These are phyloP conservation scores for Arthromyces matolae DNA, from an alignment of 768 basidiomycete species.

Conservation along the genomic window DNA sequence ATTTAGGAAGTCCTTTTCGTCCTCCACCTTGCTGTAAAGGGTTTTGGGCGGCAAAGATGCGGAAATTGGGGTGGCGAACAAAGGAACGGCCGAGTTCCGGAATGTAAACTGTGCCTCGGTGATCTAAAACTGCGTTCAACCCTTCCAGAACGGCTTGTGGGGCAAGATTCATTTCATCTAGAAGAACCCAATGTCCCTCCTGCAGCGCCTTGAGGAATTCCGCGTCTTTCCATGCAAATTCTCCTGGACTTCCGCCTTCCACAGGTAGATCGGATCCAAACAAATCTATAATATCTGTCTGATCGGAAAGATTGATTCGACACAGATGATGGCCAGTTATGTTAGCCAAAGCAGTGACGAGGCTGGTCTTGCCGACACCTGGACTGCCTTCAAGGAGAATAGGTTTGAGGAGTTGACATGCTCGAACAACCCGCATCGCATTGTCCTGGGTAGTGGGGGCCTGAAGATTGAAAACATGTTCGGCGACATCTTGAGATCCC, in stretches of 20 bases:
- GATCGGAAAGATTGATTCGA: conserved; percentile 96
- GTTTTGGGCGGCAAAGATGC: conserved; percentile 97
- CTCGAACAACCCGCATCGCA: conserved; percentile 82
- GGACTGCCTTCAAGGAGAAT: conserved; percentile 96
- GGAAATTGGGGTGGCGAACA: conserved; percentile 85
- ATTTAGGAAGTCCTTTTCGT: conserved; percentile 94
- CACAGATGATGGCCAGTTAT: conserved; percentile 74
- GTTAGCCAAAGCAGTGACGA: conserved; percentile 83
- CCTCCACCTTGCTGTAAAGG: conserved; percentile 95
- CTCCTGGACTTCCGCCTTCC: conserved; percentile 85
- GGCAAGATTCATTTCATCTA: conserved; percentile 99
- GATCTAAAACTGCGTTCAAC: conserved; percentile 92
- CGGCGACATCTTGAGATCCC: conserved; percentile 40
- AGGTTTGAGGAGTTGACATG: conserved; percentile 86
- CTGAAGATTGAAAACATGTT: conserved; percentile 67
- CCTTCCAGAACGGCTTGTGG: conserved; percentile 97
- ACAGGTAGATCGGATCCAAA: conserved; percentile 96
- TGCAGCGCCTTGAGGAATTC: conserved; percentile 93
- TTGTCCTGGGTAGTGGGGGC: conserved; percentile 90
- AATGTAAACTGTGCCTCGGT: conserved; percentile 91
- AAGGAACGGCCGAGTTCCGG: conserved; percentile 93
- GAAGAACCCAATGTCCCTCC: conserved; percentile 94
- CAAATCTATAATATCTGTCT: conserved; percentile 93
- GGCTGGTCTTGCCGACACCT: conserved; percentile 96
- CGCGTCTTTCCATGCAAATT: conserved; percentile 97